Base-by-base conservation (phyloP, 2,329 filamentous ascomycete genomes). In the Hypomyces rosellus region DNA sequence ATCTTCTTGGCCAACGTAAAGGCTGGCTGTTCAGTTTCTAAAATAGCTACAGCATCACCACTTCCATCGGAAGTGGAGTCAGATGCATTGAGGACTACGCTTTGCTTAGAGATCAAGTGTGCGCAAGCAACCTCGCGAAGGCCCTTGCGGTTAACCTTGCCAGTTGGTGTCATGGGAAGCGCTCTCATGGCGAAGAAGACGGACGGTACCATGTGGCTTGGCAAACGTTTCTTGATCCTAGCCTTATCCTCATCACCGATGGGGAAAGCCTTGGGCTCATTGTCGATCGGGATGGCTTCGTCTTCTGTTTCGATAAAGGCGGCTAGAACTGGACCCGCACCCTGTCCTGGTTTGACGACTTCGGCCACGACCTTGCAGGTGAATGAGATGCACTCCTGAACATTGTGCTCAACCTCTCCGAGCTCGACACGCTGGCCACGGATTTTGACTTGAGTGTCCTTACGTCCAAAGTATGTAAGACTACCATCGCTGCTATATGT, bases 401-500 rank as follows among this genome's bases (percentile, higher is more conserved):
- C 44, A 6, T 43, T 34, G 20, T 49, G 12, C 45, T 54, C 54
- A 20, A 55, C 30, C 39, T 55, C 53, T 9, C 36, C 48, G 9
- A 75, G 65, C 62, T 74, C 81, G 51, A 77, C 65, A 48, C 76
- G 60, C 49, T 71, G 79, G 40, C 81, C 81, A 30, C 72, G 69
- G 8, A 81, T 59, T 58, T 81, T 81, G 42, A 80, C 69, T 59
- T 80, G 77, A 1, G 68, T 69, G 56, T 80, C 77, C 54, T 74
- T 75, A 76, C 42, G 42, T 65, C 33, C 33, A 13, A 46, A 12
- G 7, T 20, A 30, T n/a, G 5, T 18, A 18, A 46, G n/a, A 5
- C 8, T 20, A 20, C 33, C 44, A 46, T 46, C 44, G 15, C 25
- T 37, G 7, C 22, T 38, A 12, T 37, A 46, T 14, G 18, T 5